Evolutionary conservation across 176 grass and related monocot genomes (phyloP).

Genomic region (Avena insularis): DNA sequence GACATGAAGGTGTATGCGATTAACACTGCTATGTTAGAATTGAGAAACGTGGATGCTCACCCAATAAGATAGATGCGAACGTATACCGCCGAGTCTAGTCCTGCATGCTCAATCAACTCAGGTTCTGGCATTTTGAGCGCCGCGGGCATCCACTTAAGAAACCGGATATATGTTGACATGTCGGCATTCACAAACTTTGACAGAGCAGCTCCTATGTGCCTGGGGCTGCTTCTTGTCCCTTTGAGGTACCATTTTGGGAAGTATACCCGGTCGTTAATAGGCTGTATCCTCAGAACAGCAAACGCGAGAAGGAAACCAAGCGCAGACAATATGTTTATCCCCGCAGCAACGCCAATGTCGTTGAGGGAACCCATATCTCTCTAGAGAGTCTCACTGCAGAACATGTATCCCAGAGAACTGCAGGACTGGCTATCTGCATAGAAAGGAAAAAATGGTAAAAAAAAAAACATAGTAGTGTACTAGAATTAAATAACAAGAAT

Average conservation of each 20-base stretch:
- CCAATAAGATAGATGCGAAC: slow-evolving; percentile 92
- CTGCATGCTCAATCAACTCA: slow-evolving; percentile 84
- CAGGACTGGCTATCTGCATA: slow-evolving; percentile 33
- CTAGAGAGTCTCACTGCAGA: slow-evolving; percentile 36
- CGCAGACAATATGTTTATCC: slow-evolving; percentile 83
- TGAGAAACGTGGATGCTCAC: slow-evolving; percentile 53
- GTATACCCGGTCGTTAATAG: slow-evolving; percentile 88
- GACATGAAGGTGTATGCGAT: slow-evolving; percentile 23
- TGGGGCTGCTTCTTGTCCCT: slow-evolving; percentile 83
- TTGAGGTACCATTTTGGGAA: slow-evolving; percentile 99
- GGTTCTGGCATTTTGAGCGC: slow-evolving; percentile 92
- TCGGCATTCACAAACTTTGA: slow-evolving; percentile 84
- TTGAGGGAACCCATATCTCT: slow-evolving; percentile 71
- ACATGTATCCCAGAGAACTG: not conserved
- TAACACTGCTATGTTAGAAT: not conserved
- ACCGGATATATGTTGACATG: slow-evolving; percentile 74
- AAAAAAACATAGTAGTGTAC: too few species aligned
- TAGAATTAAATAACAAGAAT: not conserved
- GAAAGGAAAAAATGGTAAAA: not conserved
- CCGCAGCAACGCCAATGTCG: slow-evolving; percentile 72
- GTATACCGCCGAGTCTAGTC: slow-evolving; percentile 87
- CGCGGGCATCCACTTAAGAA: slow-evolving; percentile 95
- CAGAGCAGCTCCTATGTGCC: slow-evolving; percentile 52
- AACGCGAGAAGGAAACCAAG: slow-evolving; percentile 79
- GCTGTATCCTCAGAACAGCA: slow-evolving; percentile 81